phyloP scores from a whole-genome alignment of 176 grass and related monocot genomes.

The Alopecurus myosuroides region DNA sequence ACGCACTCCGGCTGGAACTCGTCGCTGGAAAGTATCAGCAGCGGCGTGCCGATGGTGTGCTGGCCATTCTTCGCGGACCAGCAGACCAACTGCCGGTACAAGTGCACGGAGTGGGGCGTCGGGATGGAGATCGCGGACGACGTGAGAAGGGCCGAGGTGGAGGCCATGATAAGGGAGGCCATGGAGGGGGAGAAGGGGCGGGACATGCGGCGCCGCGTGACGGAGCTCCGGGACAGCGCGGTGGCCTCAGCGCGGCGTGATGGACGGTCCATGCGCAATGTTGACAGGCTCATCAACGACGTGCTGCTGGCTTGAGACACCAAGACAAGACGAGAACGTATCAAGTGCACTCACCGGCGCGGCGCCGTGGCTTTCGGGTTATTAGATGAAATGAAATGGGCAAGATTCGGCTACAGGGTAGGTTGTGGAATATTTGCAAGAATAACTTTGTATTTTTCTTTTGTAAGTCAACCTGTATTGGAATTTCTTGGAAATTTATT shows the following conservation, averaged over 20 bases:
- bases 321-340: too few species aligned
- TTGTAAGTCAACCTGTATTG: too few species aligned
- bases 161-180: background rate
- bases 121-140: constrained; percentile 35
- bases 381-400: background rate
- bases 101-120: constrained; percentile 41
- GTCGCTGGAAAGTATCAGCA: constrained; percentile 45
- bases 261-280: constrained; percentile 6
- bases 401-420: background rate
- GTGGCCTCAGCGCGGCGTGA: background rate
- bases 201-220: background rate
- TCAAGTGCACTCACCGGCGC: background rate
- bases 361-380: background rate
- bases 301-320: background rate
- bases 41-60: constrained; percentile 43
- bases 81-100: constrained; percentile 60
- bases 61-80: constrained; percentile 68
- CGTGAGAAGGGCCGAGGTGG: background rate
- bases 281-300: constrained; percentile 15
- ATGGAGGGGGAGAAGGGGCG: background rate
- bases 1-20: constrained; percentile 93
- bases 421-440: background rate
- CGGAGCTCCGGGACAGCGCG: background rate
- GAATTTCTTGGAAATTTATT: too few species aligned
- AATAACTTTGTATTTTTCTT: background rate